Percentiles rank a stretch among this genome's conserved stretches.
Conservation (phyloP, 2,329 filamentous ascomycete genomes). For the Aspergillus hiratsukae region DNA sequence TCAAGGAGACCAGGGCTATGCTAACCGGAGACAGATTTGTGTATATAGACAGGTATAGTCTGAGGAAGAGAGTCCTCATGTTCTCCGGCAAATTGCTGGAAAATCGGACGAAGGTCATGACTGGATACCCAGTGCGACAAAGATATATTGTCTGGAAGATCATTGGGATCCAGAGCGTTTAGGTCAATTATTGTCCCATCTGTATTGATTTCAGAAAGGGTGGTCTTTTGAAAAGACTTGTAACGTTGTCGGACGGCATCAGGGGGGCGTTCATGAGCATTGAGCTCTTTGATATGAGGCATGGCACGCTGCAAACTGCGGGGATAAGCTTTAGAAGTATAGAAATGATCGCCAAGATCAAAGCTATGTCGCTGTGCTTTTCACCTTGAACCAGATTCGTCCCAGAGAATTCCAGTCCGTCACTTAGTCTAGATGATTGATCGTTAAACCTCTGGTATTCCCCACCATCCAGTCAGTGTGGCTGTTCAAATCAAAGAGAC, state of each 20-base stretch:
- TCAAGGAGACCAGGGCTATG: conserved; percentile 8
- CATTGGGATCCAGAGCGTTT: conserved; percentile 33
- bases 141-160: conserved; percentile 23
- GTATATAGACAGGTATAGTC: conserved; percentile 33
- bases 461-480: neutral
- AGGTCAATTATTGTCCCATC: conserved; percentile 57
- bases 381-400: neutral
- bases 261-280: conserved; percentile 75
- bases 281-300: conserved; percentile 46
- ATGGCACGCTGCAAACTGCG: conserved; percentile 14
- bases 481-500: neutral
- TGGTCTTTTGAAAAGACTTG: conserved; percentile 67
- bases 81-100: conserved; percentile 27
- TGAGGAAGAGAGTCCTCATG: conserved; percentile 13
- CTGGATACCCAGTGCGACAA: conserved; percentile 26
- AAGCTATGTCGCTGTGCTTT: neutral
- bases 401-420: neutral
- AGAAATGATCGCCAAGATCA: neutral
- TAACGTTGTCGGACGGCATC: conserved; percentile 65
- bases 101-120: conserved; percentile 26
- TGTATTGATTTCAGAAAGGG: conserved; percentile 47
- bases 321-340: neutral
- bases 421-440: neutral
- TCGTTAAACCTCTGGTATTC: neutral
- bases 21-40: conserved; percentile 35